Percentiles rank a stretch among this genome's conserved stretches.
These are phyloP conservation scores for Plantago ovata DNA, from an alignment of 257 asterid species.

Conservation along the genomic window DNA sequence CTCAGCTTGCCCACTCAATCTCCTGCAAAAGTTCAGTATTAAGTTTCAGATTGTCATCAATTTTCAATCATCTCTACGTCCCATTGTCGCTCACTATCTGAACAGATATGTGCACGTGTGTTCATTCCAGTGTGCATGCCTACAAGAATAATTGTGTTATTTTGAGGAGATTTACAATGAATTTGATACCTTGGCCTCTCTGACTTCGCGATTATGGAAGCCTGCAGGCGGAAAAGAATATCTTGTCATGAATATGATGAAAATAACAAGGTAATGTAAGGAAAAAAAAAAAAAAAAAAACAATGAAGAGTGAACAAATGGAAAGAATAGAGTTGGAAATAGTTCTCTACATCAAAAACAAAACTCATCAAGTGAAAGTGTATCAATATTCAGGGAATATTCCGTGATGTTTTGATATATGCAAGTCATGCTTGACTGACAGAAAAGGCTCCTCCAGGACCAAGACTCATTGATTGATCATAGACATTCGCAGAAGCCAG, in stretches of 20 bases:
- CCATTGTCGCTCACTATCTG: background rate
- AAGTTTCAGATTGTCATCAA: background rate
- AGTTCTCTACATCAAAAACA: background rate
- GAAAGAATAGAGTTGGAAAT: background rate
- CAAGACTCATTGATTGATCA: too few relatives aligned
- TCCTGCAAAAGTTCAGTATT: constrained; percentile 39
- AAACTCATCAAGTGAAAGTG: background rate
- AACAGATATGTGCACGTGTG: constrained; percentile 3
- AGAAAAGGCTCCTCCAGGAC: too few relatives aligned
- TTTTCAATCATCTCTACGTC: background rate
- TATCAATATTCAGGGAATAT: too few relatives aligned
- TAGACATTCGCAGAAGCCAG: too few relatives aligned
- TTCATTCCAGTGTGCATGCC: background rate
- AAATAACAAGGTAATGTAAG: background rate
- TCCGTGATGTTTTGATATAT: too few relatives aligned
- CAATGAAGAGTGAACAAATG: background rate
- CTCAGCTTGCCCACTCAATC: constrained; percentile 49
- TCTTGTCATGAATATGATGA: constrained; percentile 6
- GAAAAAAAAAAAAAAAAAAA: background rate
- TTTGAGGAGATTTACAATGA: constrained; percentile 18
- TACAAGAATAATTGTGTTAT: background rate
- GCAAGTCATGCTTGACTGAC: too few relatives aligned
- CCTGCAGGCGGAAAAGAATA: constrained; percentile 42
- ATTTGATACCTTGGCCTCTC: constrained; percentile 65
- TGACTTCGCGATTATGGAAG: constrained; percentile 52